phyloP scores from a whole-genome alignment of 305 asterid genomes.

The Stenogyne calaminthoides region DNA sequence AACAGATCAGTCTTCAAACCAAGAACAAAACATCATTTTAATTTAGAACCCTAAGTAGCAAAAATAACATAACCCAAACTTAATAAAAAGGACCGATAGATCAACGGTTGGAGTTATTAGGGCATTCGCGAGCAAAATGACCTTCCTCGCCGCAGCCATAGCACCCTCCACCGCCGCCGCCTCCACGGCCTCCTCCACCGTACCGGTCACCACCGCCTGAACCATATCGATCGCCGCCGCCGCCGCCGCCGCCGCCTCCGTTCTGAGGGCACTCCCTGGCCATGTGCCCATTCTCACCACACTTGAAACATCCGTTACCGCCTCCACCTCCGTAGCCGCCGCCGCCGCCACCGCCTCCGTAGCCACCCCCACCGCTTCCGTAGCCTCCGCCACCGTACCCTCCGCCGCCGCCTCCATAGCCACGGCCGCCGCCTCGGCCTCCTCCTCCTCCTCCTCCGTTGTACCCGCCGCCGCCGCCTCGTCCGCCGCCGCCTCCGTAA shows the following conservation, averaged over 20 bases:
- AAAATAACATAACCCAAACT: slow-evolving; percentile 15
- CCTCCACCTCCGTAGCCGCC: slow-evolving; percentile 31
- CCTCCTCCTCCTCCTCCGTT: slow-evolving; percentile 39
- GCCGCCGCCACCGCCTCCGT: slow-evolving; percentile 36
- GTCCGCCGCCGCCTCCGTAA: slow-evolving; percentile 18
- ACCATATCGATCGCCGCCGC: slow-evolving; percentile 21
- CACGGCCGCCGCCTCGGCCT: slow-evolving; percentile 34
- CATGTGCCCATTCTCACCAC: slow-evolving; percentile 30
- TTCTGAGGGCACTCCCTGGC: slow-evolving; percentile 30
- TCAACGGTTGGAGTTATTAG: slow-evolving; percentile 41
- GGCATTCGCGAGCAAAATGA: slow-evolving; percentile 68
- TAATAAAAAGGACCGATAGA: background rate
- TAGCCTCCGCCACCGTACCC: slow-evolving; percentile 36
- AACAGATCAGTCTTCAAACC: slow-evolving; percentile 18
- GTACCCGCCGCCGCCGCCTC: slow-evolving; percentile 29
- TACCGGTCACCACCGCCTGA: slow-evolving; percentile 30
- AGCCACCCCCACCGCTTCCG: slow-evolving; percentile 33
- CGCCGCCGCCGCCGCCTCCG: too few relatives aligned
- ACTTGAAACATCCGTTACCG: slow-evolving; percentile 36
- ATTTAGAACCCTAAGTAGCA: slow-evolving; percentile 2
- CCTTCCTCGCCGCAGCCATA: slow-evolving; percentile 46
- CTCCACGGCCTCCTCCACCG: slow-evolving; percentile 33
- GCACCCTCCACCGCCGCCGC: slow-evolving; percentile 41
- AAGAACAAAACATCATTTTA: slow-evolving; percentile 13
- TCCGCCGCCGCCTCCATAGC: slow-evolving; percentile 38